Conservation (phyloP, 2,329 filamentous ascomycete genomes). For the Epichloe brachyelytri region DNA sequence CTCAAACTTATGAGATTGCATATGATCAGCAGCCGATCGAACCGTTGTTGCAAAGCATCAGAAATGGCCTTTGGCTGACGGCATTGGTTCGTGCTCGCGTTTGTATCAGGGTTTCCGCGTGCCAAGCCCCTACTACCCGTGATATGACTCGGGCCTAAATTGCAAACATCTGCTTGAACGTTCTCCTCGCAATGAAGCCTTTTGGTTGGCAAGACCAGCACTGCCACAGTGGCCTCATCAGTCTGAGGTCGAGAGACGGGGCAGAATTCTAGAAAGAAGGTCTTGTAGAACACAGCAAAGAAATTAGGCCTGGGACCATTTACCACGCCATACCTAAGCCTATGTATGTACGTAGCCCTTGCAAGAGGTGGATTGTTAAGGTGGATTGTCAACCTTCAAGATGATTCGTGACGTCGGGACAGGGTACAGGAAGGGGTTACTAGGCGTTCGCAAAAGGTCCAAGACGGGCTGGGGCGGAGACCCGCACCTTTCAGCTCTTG, state of each 20-base stretch:
- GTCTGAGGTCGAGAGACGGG: neutral
- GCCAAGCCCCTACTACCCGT: neutral
- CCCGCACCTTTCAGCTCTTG: neutral
- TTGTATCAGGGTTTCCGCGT: neutral
- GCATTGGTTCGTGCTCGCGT: neutral
- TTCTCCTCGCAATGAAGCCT: no score
- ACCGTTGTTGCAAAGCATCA: slow-evolving; percentile 1
- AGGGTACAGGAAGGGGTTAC: neutral
- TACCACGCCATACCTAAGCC: no score
- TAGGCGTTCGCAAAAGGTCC: neutral
- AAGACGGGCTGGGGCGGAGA: neutral
- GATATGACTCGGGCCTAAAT: neutral
- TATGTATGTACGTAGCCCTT: neutral
- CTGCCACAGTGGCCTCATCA: no score
- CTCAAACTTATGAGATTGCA: neutral
- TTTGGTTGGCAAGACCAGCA: no score
- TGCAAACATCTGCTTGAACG: neutral
- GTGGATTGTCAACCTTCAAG: neutral
- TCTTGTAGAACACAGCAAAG: no score
- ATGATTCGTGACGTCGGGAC: neutral
- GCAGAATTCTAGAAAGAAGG: neutral
- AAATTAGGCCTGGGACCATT: neutral
- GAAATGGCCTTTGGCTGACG: neutral
- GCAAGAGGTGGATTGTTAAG: neutral
- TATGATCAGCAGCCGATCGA: neutral